A percentile compares a stretch with the other conserved stretches of the same genome.
Conservation (phyloP, 768 basidiomycete genomes). For the Pleurotus tuber-regium region DNA sequence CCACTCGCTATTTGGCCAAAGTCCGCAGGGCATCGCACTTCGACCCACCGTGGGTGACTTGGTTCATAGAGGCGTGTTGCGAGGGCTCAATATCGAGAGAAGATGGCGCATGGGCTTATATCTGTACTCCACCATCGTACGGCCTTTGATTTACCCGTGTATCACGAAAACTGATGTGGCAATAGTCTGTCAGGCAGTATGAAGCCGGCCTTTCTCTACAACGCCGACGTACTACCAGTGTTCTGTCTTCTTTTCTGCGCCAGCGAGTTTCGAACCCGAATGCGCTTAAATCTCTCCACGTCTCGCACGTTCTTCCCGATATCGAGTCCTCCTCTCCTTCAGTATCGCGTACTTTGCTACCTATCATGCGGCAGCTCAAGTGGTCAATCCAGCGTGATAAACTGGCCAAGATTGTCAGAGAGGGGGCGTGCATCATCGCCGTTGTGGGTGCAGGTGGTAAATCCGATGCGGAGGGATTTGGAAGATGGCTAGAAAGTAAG, state of each 20-base stretch:
- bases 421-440: slow-evolving; percentile 29
- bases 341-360: slow-evolving; percentile 60
- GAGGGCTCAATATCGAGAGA: slow-evolving; percentile 63
- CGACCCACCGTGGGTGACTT: slow-evolving; percentile 67
- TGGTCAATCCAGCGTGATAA: slow-evolving; percentile 68
- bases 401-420: slow-evolving; percentile 55
- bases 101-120: slow-evolving; percentile 67
- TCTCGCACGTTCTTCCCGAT: slow-evolving; percentile 58
- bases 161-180: slow-evolving; percentile 11
- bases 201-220: slow-evolving; percentile 54
- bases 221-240: slow-evolving; percentile 48
- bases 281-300: slow-evolving; percentile 43
- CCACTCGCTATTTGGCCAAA: slow-evolving; percentile 61
- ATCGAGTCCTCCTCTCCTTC: slow-evolving; percentile 54
- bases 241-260: slow-evolving; percentile 54
- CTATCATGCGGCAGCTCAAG: slow-evolving; percentile 64
- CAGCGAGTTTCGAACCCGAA: slow-evolving; percentile 37
- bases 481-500: slow-evolving; percentile 55
- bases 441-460: slow-evolving; percentile 12
- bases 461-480: slow-evolving; percentile 35
- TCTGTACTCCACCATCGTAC: slow-evolving; percentile 58
- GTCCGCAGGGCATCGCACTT: slow-evolving; percentile 51
- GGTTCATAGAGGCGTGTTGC: slow-evolving; percentile 67
- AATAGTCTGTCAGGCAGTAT: slow-evolving; percentile 66
- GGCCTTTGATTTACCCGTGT: slow-evolving; percentile 19